Evolutionary conservation across 2,329 filamentous ascomycete species (phyloP), one percentile per base, ranked within the genome.

Genomic region (Sporothrix sp.): DNA sequence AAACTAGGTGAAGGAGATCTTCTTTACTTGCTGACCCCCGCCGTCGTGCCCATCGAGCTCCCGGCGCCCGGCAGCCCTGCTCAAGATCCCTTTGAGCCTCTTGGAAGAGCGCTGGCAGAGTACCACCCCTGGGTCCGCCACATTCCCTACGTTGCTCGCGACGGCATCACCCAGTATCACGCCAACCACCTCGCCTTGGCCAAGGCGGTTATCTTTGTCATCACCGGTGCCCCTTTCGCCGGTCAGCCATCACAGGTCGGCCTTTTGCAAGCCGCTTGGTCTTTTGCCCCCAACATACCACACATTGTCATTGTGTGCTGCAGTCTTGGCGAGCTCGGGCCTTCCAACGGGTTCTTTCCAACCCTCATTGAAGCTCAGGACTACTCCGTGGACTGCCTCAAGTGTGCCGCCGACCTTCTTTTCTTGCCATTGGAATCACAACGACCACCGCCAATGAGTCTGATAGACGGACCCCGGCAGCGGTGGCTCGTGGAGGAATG

Each of bases 81-180:
- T 4, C 54, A 51, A 38, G 85, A 90, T 61, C 85, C 85, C 0
- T 89, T 89, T 60, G 84, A 89, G 63, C 73, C 76, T 13, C 69
- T 90, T 16, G 85, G 85, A 18, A 73, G 75, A 55, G 75, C 79
- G 39, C 64, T 90, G 44, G 76, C 79, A 44, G 69, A 66, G 44
- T 71, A 75, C 57, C 81, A 85, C 59, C 67, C 73, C 3, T 73
- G 72, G 63, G 71, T 89, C 54, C 78, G 82, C 18, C 85, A 89
- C 61, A 78, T 87, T 38, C 84, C 85, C 6, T 90, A 87, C 59
- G 78, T 80, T 5, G 75, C 79, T 42, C 71, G 73, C 48, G 65
- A 71, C 52, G 82, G 83, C 37, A 79, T 87, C 62, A 84, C 80
- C 3, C 71, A 73, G 20, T 73, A 77, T 39, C 81, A 89, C 63